Base-by-base conservation (phyloP, 2,329 filamentous ascomycete genomes). In the Akanthomyces dipterigenus region DNA sequence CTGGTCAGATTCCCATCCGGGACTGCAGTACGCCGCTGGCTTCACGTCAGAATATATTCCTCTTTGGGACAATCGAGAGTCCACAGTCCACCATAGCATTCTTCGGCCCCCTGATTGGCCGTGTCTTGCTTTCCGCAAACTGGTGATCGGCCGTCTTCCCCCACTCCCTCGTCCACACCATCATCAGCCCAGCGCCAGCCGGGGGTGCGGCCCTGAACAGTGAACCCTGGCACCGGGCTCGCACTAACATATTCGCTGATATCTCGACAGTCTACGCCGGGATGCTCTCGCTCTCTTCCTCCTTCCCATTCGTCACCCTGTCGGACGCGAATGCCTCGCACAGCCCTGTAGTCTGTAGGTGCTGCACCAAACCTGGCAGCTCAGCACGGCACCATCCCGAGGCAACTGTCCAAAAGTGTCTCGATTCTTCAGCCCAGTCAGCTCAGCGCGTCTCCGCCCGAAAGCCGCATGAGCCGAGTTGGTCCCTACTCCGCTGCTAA, bases 21-120 rank as follows among this genome's bases (percentile, higher is more conserved):
- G 38, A 5, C 45, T 38, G 36, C 57, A 60, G 38, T 6, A 38
- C 24, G 38, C 20, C 38, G 31, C 26, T 18, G n/a, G 26, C 40
- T 60, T 54, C 57, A 60, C 28, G 57, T 60, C 57, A 60, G 57
- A 53, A 45, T 51, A 53, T 22, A 46, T 60, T 24, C 57, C 49
- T 36, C 11, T 45, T 60, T 46, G 49, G 40, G 57, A 54, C 40
- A 53, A 53, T 46, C 28, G 24, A 60, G 16, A 24, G 14, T 18
- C 56, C 12, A 24, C 6, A 7, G 31, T 58, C 55, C 55, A 42
- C 55, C 20, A 7, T 3, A 16, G 20, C 11, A 36, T 40, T 11
- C 22, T 31, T 8, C 7, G 1, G 5, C 14, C 22, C 34, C 24
- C 5, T 51, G 46, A 59, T 59, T 59, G 56, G 56, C 22, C 22